Base-by-base conservation (phyloP, 331 rosid genomes). In the Pyracantha coccinea region DNA sequence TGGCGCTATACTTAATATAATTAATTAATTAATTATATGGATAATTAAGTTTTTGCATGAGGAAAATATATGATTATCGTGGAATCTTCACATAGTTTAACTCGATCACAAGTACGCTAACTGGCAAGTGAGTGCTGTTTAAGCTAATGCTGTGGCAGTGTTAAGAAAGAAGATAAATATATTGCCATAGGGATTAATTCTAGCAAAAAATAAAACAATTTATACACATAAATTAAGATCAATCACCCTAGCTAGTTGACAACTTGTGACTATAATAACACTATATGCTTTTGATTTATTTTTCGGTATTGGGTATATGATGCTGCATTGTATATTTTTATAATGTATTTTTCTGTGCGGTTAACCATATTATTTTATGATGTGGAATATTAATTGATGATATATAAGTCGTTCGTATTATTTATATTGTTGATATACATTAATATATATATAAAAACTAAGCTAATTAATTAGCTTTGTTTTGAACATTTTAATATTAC, bases 1-100 rank as follows among this genome's bases (percentile, higher is more conserved):
- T 87, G 96, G 90, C 92, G 88, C 85, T 55, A 50, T 25, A 21
- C 63, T 73, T 75, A 45, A 66, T 50, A 13, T 25, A 17, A 28
- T 29, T 72, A 16, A 16, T 15, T 27, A 62, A 24, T 54, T 13
- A 9, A 13, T 60, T 59, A 11, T 4, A 35, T 45, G 75, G 73
- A 53, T 79, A 47, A 63, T 72, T 71, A 65, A 70, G 33, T 14
- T 71, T 75, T 25, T 38, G 71, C 73, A 47, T 52, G 68, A 23
- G 27, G 5, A 12, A 21, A 15, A 60, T 20, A 61, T 17, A 8
- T 44, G 72, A 61, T 69, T 69, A 29, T 32, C 32, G 57, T 62
- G 66, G 66, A 70, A 62, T 69, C 69, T 70, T 69, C 53, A 59
- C 83, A 4, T 23, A 17, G 29, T 50, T 79, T 29, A 38, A 45